Percentiles rank a stretch among this genome's conserved stretches.
phyloP scores from a whole-genome alignment of 2,329 filamentous ascomycete species.

The Ascochyta lentis region DNA sequence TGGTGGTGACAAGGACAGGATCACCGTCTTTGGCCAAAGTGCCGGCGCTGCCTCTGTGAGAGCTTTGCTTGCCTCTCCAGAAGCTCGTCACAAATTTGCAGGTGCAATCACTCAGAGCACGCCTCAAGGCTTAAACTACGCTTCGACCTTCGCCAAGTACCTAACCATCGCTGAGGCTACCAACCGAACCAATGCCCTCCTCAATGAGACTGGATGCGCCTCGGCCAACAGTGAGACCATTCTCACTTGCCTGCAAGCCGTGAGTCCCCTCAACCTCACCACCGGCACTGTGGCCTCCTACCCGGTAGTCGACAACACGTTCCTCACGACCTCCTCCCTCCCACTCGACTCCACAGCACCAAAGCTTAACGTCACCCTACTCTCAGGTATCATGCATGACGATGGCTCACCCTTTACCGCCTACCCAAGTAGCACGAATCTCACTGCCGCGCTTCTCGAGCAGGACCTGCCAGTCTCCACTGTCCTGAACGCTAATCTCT shows the following conservation, averaged over 20 bases:
- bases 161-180: conserved; percentile 32
- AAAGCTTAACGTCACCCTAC: conserved; percentile 26
- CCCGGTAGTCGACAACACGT: conserved; percentile 44
- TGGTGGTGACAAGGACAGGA: conserved; percentile 44
- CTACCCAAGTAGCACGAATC: conserved; percentile 32
- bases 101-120: conserved; percentile 52
- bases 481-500: conserved; percentile 16
- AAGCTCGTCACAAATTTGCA: conserved; percentile 57
- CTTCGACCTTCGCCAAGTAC: conserved; percentile 33
- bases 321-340: conserved; percentile 34
- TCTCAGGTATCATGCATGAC: conserved; percentile 42
- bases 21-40: conserved; percentile 50
- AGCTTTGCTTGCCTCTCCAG: conserved; percentile 58
- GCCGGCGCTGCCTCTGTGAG: conserved; percentile 51
- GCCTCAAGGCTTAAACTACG: conserved; percentile 30
- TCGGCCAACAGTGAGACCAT: conserved; percentile 10
- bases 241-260: conserved; percentile 32
- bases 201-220: conserved; percentile 35
- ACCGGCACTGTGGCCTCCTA: conserved; percentile 21
- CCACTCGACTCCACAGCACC: conserved; percentile 26
- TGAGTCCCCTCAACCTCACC: conserved; percentile 27
- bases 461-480: conserved; percentile 18
- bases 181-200: conserved; percentile 27
- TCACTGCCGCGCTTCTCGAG: conserved; percentile 25
- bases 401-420: conserved; percentile 41